phyloP scores from a whole-genome alignment of 2,329 filamentous ascomycete genomes.

The Hirsutella rhossiliensis region DNA sequence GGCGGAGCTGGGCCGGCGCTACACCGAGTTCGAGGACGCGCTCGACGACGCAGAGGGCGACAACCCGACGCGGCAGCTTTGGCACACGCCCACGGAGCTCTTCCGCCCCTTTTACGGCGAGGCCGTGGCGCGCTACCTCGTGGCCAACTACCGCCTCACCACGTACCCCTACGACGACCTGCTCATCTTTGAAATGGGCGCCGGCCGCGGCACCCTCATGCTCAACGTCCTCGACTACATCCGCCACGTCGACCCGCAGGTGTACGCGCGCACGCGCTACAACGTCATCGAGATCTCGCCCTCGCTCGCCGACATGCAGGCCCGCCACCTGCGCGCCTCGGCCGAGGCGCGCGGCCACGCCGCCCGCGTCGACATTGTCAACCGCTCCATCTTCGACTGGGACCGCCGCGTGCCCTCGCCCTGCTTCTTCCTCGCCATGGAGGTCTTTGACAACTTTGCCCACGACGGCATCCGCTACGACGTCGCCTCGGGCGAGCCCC shows the following conservation, averaged over 20 bases:
- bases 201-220: constrained; percentile 95
- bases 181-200: constrained; percentile 97
- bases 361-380: constrained; percentile 86
- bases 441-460: constrained; percentile 97
- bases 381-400: constrained; percentile 94
- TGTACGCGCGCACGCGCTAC: constrained; percentile 88
- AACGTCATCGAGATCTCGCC: constrained; percentile 93
- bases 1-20: constrained; percentile 60
- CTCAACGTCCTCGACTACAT: constrained; percentile 96
- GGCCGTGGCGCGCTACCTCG: constrained; percentile 88
- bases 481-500: constrained; percentile 61
- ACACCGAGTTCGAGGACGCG: constrained; percentile 79
- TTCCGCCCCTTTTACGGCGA: constrained; percentile 96
- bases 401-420: constrained; percentile 74
- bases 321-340: constrained; percentile 52
- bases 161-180: constrained; percentile 93
- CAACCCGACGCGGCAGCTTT: constrained; percentile 73
- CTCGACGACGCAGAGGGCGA: constrained; percentile 59
- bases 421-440: constrained; percentile 95
- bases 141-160: constrained; percentile 90
- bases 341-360: constrained; percentile 63
- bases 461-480: constrained; percentile 94
- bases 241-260: constrained; percentile 73
- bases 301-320: constrained; percentile 67
- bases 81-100: constrained; percentile 96